A percentile compares a stretch with the other conserved stretches of the same genome.
These are phyloP conservation scores for Aspergillus biplanus DNA, from an alignment of 495 filamentous ascomycete species.

Conservation along the genomic window DNA sequence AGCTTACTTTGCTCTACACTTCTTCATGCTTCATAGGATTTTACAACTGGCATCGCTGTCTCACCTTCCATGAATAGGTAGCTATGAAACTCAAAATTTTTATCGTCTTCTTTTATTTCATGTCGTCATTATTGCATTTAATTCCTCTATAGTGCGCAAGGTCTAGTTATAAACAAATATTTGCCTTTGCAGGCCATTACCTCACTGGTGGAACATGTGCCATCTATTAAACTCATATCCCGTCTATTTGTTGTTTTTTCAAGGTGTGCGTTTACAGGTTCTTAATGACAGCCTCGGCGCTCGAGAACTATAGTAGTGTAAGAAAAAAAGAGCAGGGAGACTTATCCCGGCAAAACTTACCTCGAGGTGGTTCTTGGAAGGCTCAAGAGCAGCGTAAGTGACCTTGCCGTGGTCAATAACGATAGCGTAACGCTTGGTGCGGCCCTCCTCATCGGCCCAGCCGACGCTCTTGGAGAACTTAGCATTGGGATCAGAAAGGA, in stretches of 20 bases:
- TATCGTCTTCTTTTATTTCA: conserved; percentile 8
- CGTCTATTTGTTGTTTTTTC: conserved; percentile 12
- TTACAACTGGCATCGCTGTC: conserved; percentile 17
- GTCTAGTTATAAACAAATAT: conserved; percentile 28
- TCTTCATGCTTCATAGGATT: conserved; percentile 10
- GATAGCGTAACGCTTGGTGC: conserved; percentile 82
- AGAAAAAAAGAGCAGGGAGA: conserved; percentile 11
- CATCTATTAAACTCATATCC: conserved; percentile 23
- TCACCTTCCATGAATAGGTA: neutral
- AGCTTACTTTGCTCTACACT: conserved; percentile 23
- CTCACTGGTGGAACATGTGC: conserved; percentile 22
- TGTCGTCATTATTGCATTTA: conserved; percentile 33
- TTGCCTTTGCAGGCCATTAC: conserved; percentile 25
- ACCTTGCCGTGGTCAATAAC: conserved; percentile 90
- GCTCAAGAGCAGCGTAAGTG: conserved; percentile 82
- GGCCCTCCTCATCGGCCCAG: conserved; percentile 75
- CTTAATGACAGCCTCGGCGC: conserved; percentile 70
- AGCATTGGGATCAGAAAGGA: conserved; percentile 78
- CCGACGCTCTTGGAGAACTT: conserved; percentile 81
- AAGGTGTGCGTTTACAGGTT: conserved; percentile 55
- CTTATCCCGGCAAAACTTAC: conserved; percentile 30
- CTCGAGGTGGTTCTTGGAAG: conserved; percentile 67
- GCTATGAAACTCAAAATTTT: too few species aligned
- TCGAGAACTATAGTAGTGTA: conserved; percentile 56
- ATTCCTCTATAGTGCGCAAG: conserved; percentile 26